Conservation (phyloP, 352 stramenopile genomes). For the Elongisporangium anandrum region DNA sequence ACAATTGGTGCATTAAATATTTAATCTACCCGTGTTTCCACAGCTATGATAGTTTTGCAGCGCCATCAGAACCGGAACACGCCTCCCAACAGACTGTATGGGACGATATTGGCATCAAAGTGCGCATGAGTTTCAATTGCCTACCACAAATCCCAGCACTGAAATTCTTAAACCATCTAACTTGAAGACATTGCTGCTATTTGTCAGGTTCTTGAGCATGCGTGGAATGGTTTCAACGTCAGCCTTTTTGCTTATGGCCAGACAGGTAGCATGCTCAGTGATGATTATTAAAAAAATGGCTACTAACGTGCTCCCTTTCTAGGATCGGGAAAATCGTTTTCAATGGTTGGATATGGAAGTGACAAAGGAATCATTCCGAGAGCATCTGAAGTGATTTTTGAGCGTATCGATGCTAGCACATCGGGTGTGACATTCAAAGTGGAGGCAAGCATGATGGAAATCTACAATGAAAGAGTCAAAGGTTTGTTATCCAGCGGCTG, state of each 20-base stretch:
- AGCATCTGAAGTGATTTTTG: conserved; percentile 80
- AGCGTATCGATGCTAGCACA: conserved; percentile 55
- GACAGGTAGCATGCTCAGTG: conserved; percentile 26
- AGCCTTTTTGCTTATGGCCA: conserved; percentile 87
- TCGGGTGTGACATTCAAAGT: conserved; percentile 72
- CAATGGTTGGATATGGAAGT: conserved; percentile 81
- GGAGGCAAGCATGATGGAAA: conserved; percentile 88
- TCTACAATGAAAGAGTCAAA: conserved; percentile 89
- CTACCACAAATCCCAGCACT: too few relatives aligned
- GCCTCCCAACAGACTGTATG: conserved; percentile 83
- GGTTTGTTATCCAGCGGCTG: conserved; percentile 16
- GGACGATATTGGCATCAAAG: conserved; percentile 82
- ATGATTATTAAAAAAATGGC: background rate
- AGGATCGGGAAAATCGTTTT: conserved; percentile 83
- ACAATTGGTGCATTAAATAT: too few relatives aligned
- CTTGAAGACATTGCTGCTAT: background rate
- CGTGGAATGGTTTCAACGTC: conserved; percentile 89
- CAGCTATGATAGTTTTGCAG: conserved; percentile 82
- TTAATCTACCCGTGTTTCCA: too few relatives aligned
- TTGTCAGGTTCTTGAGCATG: conserved; percentile 75
- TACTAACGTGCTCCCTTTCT: background rate
- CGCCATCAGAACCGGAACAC: conserved; percentile 42
- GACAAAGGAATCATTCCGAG: conserved; percentile 84
- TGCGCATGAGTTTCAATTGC: conserved; percentile 10
- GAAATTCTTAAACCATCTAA: too few relatives aligned